Percentiles rank a stretch among this genome's conserved stretches.
phyloP scores from a whole-genome alignment of 257 asterid genomes.

The Solanum lycopersicoides region DNA sequence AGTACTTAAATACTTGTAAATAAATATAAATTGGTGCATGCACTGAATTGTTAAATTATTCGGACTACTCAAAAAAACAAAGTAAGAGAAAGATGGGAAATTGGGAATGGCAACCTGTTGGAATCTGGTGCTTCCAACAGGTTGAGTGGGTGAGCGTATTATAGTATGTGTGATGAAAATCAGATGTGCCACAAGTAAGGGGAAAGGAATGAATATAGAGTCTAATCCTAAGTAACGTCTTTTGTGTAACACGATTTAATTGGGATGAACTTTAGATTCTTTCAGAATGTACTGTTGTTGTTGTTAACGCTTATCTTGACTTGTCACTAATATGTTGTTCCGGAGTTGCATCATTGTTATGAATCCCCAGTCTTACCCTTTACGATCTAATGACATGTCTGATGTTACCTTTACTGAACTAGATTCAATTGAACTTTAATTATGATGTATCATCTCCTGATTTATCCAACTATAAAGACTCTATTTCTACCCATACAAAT shows the following conservation, averaged over 20 bases:
- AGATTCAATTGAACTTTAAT: background rate
- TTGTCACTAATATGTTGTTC: background rate
- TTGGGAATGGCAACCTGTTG: background rate
- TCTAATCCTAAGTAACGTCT: background rate
- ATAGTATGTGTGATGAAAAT: background rate
- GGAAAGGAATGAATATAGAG: too few relatives aligned
- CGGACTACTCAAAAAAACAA: background rate
- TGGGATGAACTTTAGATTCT: background rate
- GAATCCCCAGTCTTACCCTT: background rate
- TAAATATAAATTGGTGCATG: background rate
- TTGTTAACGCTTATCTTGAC: background rate
- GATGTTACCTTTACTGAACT: background rate
- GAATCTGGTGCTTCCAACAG: background rate
- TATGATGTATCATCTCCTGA: background rate
- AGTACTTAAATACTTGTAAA: too few relatives aligned
- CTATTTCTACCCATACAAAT: background rate
- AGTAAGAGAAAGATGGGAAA: background rate
- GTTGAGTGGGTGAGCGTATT: background rate
- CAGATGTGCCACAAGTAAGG: background rate
- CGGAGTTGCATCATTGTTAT: background rate
- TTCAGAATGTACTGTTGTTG: background rate
- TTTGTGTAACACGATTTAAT: background rate
- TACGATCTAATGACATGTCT: background rate
- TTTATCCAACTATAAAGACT: background rate
- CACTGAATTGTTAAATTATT: background rate